Evolutionary conservation across 2,329 filamentous ascomycete species (phyloP).

Genomic region (Fusarium torreyae): DNA sequence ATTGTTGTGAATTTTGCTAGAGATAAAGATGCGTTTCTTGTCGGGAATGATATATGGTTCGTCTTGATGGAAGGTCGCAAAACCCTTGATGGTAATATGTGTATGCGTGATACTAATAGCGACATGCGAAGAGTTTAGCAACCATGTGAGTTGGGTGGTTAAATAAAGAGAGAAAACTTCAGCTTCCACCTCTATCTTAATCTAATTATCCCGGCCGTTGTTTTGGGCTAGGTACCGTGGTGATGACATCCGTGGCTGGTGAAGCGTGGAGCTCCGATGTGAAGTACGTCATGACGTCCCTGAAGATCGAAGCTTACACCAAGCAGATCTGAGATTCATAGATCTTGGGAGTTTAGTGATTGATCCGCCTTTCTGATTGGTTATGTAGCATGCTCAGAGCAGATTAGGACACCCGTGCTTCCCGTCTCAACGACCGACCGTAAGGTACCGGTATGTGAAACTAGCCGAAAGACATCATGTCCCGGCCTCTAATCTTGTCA

Average conservation of each 20-base stretch:
- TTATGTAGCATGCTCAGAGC: background rate
- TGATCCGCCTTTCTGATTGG: conserved; percentile 17
- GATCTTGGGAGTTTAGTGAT: conserved; percentile 11
- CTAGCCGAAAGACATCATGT: background rate
- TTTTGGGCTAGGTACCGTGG: conserved; percentile 23
- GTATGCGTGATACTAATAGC: conserved; percentile 3
- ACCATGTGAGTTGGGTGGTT: background rate
- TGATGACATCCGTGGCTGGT: conserved; percentile 46
- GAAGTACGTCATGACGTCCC: conserved; percentile 50
- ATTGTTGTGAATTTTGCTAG: conserved; percentile 45
- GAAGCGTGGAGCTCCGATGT: conserved; percentile 49
- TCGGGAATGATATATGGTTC: background rate
- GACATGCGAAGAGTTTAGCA: conserved; percentile 20
- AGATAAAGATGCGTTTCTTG: background rate
- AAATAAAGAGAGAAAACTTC: background rate
- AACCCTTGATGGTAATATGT: background rate
- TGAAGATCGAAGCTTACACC: conserved; percentile 50
- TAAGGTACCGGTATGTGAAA: background rate
- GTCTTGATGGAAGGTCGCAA: background rate
- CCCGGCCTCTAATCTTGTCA: no score
- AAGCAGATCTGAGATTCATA: conserved; percentile 43
- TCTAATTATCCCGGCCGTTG: conserved; percentile 11
- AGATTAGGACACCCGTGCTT: conserved; percentile 8
- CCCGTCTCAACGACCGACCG: background rate
- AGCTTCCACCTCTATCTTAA: background rate